Evolutionary conservation across 306 rosid species (phyloP).

Genomic region (Ziziphus jujuba): DNA sequence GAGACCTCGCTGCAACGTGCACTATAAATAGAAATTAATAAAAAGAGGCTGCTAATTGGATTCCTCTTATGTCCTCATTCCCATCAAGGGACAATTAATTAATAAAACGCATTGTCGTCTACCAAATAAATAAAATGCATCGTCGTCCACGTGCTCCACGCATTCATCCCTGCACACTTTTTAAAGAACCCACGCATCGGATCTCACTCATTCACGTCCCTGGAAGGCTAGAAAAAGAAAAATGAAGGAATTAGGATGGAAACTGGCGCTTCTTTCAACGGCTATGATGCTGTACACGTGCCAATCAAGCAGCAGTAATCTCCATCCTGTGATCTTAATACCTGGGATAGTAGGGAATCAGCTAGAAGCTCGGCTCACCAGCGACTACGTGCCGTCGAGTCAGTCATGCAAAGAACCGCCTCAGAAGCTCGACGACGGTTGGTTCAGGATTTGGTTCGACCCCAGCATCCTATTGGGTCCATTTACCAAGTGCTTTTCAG

Average conservation of each 20-base stretch:
- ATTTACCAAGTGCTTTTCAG: conserved; percentile 74
- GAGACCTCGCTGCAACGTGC: no score
- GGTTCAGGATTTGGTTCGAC: conserved; percentile 95
- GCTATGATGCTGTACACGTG: conserved; percentile 47
- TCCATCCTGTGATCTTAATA: conserved; percentile 66
- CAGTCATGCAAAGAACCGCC: conserved; percentile 62
- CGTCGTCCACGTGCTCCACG: no score
- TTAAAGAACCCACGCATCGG: no score
- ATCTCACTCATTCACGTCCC: no score
- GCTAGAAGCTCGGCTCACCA: conserved; percentile 63
- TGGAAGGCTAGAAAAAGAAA: no score
- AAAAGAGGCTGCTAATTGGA: no score
- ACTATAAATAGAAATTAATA: no score
- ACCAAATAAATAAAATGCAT: no score
- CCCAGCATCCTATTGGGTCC: conserved; percentile 62
- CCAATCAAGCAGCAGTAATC: conserved; percentile 28
- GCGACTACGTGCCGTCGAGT: conserved; percentile 51
- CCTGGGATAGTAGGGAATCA: conserved; percentile 96
- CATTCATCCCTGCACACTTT: no score
- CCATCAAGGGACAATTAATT: no score
- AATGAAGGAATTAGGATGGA: conserved; percentile 27
- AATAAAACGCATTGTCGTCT: no score
- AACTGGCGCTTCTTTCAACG: conserved; percentile 26
- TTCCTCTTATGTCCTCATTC: no score
- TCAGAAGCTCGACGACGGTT: conserved; percentile 45